Base-by-base conservation (phyloP, 768 basidiomycete species). In the Kwoniella dendrophila region DNA sequence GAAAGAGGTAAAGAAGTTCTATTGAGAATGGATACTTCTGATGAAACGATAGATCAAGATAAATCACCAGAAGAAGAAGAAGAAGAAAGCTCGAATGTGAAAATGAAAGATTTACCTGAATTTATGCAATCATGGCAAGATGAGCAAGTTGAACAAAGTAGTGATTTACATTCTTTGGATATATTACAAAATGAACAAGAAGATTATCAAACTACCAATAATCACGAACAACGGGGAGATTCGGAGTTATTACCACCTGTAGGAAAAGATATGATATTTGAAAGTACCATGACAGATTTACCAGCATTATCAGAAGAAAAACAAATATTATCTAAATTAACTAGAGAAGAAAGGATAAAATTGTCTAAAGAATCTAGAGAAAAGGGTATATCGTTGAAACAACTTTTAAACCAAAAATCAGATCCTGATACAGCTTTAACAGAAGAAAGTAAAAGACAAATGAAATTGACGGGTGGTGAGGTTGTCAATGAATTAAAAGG, bases 231-330 rank as follows among this genome's bases (percentile, higher is more conserved):
- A 27, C 8, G 20, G 12, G 16, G 8, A 36, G 18, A 47, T 30
- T n/a, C 14, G 24, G 36, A 27, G 20, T 8, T 51, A 36, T 38
- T 63, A n/a, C 63, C 63, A 1, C 56, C 63, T 29, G n/a, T 73
- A 18, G 75, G 75, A 0, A 60, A 59, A 29, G 77, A 79, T 52
- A 60, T 54, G 18, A 64, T 79, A 2, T 75, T 69, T 36, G 75
- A 75, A 56, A 61, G 43, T 24, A 50, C 22, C 7, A 14, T n/a
- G n/a, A n/a, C n/a, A n/a, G n/a, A 38, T 20, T 7, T 47, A 27
- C 50, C 51, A 16, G n/a, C n/a, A n/a, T 11, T 45, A 18, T 38
- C 44, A 8, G 41, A 41, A 3, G 49, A 56, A 6, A 54, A 58
- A 24, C 59, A 48, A 5, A 4, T 30, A 10, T 41, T 61, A 5